phyloP scores from a whole-genome alignment of 2,329 filamentous ascomycete genomes.

The Lasiodiplodia gonubiensis region DNA sequence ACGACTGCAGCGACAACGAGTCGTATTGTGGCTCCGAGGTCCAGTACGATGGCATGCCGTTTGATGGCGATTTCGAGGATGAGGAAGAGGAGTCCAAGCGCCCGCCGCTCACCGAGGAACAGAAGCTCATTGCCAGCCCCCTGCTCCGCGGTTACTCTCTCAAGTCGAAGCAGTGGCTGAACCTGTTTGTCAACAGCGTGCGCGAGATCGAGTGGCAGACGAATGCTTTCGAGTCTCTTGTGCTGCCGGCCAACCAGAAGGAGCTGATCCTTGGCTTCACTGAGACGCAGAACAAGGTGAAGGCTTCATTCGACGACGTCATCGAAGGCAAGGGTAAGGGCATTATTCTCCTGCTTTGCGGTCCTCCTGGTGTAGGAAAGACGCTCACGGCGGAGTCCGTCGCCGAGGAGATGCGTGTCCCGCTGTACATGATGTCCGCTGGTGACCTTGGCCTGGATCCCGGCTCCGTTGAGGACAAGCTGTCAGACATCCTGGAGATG shows the following conservation, averaged over 20 bases:
- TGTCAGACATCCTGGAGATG: slow-evolving; percentile 56
- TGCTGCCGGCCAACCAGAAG: slow-evolving; percentile 56
- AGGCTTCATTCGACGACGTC: slow-evolving; percentile 55
- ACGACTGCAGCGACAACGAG: slow-evolving; percentile 43
- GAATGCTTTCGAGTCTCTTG: slow-evolving; percentile 54
- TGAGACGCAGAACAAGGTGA: slow-evolving; percentile 49
- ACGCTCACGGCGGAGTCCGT: slow-evolving; percentile 46
- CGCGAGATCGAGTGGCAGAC: slow-evolving; percentile 53
- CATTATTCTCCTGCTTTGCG: slow-evolving; percentile 56
- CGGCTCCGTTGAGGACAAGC: slow-evolving; percentile 50
- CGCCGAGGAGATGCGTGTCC: slow-evolving; percentile 54
- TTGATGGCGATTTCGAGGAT: slow-evolving; percentile 40
- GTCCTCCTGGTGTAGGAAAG: slow-evolving; percentile 59
- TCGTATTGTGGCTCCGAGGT: slow-evolving; percentile 38
- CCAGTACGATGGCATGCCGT: slow-evolving; percentile 34
- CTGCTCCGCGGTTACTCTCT: slow-evolving; percentile 39
- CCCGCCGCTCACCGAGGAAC: slow-evolving; percentile 35
- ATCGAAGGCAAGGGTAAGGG: slow-evolving; percentile 60
- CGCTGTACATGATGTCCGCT: slow-evolving; percentile 55
- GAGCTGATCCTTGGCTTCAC: slow-evolving; percentile 56
- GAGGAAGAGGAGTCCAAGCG: slow-evolving; percentile 37
- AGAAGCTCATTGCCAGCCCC: slow-evolving; percentile 39
- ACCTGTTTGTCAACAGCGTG: slow-evolving; percentile 42
- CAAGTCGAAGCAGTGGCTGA: slow-evolving; percentile 39
- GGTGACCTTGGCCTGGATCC: slow-evolving; percentile 58